Evolutionary conservation across 1,284 basidiomycete species (phyloP).

Genomic region (Leccinum ponderosum): DNA sequence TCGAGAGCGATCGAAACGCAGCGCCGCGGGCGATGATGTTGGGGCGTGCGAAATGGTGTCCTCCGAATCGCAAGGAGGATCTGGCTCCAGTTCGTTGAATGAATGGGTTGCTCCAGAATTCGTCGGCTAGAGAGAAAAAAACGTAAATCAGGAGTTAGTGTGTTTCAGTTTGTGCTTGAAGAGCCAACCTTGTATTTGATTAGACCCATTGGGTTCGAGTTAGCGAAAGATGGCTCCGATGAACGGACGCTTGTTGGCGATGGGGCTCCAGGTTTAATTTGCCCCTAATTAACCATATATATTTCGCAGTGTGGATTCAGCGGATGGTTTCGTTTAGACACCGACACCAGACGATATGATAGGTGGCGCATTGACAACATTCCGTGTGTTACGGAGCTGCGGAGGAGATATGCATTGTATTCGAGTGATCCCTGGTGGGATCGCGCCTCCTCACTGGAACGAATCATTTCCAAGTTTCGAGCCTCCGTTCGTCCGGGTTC

Average conservation of each 20-base stretch:
- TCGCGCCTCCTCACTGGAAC: neutral
- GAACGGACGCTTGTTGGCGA: constrained; percentile 16
- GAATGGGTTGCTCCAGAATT: neutral
- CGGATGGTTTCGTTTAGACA: neutral
- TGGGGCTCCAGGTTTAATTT: constrained; percentile 15
- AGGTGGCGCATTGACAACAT: neutral
- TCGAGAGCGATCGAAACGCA: neutral
- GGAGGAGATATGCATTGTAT: neutral
- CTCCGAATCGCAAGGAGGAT: constrained; percentile 4
- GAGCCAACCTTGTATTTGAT: neutral
- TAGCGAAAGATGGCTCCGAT: constrained; percentile 2
- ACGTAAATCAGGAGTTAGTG: neutral
- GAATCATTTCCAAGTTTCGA: neutral
- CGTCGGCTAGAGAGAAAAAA: neutral
- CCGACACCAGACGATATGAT: neutral
- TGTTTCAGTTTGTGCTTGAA: constrained; percentile 10
- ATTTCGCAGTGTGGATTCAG: neutral
- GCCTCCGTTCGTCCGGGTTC: neutral
- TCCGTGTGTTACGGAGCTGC: constrained; percentile 2
- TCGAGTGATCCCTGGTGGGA: neutral
- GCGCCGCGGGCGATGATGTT: neutral
- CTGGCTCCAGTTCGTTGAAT: neutral
- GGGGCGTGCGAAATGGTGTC: neutral
- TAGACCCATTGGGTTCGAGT: neutral
- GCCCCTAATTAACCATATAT: neutral